Percentiles rank a stretch among this genome's conserved stretches.
Conservation (phyloP, 176 grass and related monocot genomes). For the Rhynchospora breviuscula region DNA sequence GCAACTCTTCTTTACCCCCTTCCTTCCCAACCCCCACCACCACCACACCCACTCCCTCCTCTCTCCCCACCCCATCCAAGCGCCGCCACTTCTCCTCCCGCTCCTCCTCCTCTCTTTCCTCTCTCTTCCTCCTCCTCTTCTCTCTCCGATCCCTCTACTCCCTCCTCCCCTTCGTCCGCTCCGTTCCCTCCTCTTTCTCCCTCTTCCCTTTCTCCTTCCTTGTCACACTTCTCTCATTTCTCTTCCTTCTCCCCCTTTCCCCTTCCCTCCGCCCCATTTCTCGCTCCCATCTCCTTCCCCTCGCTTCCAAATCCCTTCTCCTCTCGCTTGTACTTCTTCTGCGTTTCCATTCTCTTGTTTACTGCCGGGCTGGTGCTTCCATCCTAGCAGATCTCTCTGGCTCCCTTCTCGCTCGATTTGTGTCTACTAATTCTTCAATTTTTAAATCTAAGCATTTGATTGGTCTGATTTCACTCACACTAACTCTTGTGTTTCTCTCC, state of each 20-base stretch:
- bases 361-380: conserved; percentile 46
- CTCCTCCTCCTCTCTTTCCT: conserved; percentile 30
- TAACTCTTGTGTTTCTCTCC: conserved; percentile 40
- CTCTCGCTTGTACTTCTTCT: conserved; percentile 55
- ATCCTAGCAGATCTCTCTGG: conserved; percentile 75
- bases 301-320: conserved; percentile 37
- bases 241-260: conserved; percentile 42
- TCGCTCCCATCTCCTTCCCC: conserved; percentile 29
- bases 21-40: conserved; percentile 22
- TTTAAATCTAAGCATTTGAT: neutral
- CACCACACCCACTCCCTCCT: conserved; percentile 15
- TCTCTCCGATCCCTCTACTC: conserved; percentile 46
- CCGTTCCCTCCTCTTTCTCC: conserved; percentile 21
- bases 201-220: conserved; percentile 28
- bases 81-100: conserved; percentile 21
- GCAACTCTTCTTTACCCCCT: conserved; percentile 23
- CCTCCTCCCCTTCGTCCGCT: conserved; percentile 40
- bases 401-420: conserved; percentile 42
- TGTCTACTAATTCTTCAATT: conserved; percentile 41
- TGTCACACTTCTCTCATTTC: conserved; percentile 27
- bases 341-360: conserved; percentile 44
- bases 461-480: conserved; percentile 33
- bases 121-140: conserved; percentile 41
- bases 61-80: conserved; percentile 44
- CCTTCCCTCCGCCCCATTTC: conserved; percentile 37